phyloP scores from a whole-genome alignment of 2,329 filamentous ascomycete genomes.

The Hypoxylon sp. region DNA sequence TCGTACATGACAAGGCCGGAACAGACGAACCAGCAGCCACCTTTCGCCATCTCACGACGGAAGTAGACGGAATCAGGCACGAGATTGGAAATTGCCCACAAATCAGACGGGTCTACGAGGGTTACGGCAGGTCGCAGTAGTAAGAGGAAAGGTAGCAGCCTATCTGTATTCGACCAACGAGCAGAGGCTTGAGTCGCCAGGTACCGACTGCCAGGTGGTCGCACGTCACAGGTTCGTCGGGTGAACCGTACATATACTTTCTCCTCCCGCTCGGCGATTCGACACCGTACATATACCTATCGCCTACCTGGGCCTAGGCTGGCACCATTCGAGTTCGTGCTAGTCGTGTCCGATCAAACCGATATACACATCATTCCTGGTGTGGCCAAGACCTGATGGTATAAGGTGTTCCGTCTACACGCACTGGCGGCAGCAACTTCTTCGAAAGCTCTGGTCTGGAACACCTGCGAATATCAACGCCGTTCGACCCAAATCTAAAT shows the following conservation, averaged over 20 bases:
- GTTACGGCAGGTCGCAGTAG: constrained; percentile 15
- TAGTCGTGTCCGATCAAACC: constrained; percentile 12
- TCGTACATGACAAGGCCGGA: constrained; percentile 6
- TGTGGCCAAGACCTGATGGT: constrained; percentile 20
- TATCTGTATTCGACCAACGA: constrained; percentile 14
- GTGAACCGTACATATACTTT: constrained; percentile 13
- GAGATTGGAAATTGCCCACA: constrained; percentile 1
- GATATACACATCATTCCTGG: not conserved
- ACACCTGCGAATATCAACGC: constrained; percentile 2
- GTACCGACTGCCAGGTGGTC: constrained; percentile 33
- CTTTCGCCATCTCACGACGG: constrained; percentile 19
- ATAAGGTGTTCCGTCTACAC: constrained; percentile 1
- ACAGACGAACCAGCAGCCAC: constrained; percentile 16
- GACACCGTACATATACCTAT: not conserved
- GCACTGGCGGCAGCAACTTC: constrained; percentile 4
- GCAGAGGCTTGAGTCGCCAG: constrained; percentile 8
- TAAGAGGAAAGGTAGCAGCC: not conserved
- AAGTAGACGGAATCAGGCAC: not conserved
- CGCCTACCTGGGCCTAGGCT: too few species aligned
- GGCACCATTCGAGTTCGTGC: constrained; percentile 12
- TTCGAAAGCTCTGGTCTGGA: not conserved
- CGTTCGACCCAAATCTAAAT: constrained; percentile 13
- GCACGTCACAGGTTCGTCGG: constrained; percentile 34
- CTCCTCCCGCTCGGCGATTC: constrained; percentile 14
- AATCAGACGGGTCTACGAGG: constrained; percentile 17